Evolutionary conservation across 1,284 basidiomycete species (phyloP).

Genomic region (Cryptococcus maquisensis): DNA sequence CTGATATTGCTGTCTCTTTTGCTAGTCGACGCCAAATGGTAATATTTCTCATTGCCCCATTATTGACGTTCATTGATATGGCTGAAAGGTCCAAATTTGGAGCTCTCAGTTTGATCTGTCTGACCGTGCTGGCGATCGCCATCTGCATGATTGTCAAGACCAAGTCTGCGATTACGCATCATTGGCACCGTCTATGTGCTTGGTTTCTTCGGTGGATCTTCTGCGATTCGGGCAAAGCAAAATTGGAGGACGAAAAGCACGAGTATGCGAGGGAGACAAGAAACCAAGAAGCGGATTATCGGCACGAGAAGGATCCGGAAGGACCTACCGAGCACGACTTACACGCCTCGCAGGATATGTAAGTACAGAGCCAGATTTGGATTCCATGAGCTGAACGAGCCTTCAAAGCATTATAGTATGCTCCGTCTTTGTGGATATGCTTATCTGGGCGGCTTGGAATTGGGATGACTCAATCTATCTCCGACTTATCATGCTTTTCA

Average conservation of each 20-base stretch:
- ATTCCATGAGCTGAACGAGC: not conserved
- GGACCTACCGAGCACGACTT: conserved; percentile 12
- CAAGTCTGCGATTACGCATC: conserved; percentile 8
- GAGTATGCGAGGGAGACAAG: conserved; percentile 1
- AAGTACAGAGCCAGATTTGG: conserved; percentile 1
- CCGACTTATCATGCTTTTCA: conserved; percentile 32
- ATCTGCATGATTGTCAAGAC: conserved; percentile 10
- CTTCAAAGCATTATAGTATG: conserved; percentile 15
- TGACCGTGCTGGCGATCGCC: conserved; percentile 5
- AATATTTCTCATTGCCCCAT: not conserved
- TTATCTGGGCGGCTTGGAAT: conserved; percentile 22
- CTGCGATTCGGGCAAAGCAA: conserved; percentile 2
- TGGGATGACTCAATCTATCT: conserved; percentile 31
- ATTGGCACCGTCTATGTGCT: conserved; percentile 4
- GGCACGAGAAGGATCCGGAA: conserved; percentile 7
- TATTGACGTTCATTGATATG: not conserved
- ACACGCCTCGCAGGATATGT: conserved; percentile 17
- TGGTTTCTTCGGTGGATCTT: conserved; percentile 6
- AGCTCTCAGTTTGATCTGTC: conserved; percentile 5
- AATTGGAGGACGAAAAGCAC: conserved; percentile 4
- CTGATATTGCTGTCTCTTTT: not conserved
- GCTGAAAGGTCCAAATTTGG: conserved; percentile 14
- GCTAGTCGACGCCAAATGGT: conserved; percentile 18
- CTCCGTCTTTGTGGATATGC: conserved; percentile 7
- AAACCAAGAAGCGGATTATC: conserved; percentile 9